Conservation (phyloP, 2,329 filamentous ascomycete species). For the Clonostachys rosea region DNA sequence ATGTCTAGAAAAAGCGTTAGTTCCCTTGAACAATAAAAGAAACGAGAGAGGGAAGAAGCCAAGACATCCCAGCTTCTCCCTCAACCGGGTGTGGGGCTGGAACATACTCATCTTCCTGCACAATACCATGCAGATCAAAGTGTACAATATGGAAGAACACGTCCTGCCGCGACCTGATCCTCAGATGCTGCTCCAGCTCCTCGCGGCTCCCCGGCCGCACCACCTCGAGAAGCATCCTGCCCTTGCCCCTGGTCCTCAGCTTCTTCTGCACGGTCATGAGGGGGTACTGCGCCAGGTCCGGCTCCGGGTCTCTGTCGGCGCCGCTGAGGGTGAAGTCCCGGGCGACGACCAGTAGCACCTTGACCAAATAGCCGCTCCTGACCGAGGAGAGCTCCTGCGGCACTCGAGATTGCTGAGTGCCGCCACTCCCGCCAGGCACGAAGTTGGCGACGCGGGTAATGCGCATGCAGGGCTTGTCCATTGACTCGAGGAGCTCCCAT, state of each 20-base stretch:
- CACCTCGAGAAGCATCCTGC: slow-evolving; percentile 14
- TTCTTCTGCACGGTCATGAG: slow-evolving; percentile 19
- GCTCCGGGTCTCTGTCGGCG: slow-evolving; percentile 16
- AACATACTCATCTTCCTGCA: slow-evolving; percentile 15
- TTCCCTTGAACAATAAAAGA: neutral
- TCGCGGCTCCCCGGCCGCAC: slow-evolving; percentile 15
- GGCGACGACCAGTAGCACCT: slow-evolving; percentile 17
- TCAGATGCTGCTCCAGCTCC: slow-evolving; percentile 13
- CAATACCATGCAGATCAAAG: slow-evolving; percentile 18
- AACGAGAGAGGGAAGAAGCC: too few species aligned
- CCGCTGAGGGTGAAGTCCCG: slow-evolving; percentile 16
- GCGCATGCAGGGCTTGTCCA: slow-evolving; percentile 9
- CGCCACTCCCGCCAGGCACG: neutral
- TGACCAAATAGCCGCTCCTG: slow-evolving; percentile 10
- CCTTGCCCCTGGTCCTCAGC: slow-evolving; percentile 5
- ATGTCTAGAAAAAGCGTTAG: slow-evolving; percentile 6
- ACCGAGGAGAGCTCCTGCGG: slow-evolving; percentile 9
- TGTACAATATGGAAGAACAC: slow-evolving; percentile 17
- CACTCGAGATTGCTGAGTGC: neutral
- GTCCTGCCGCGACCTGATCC: slow-evolving; percentile 9
- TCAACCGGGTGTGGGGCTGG: neutral
- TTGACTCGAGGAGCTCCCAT: slow-evolving; percentile 17
- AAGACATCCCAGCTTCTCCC: too few species aligned
- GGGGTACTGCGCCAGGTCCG: slow-evolving; percentile 18
- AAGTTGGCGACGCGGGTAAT: slow-evolving; percentile 16